These are phyloP conservation scores for Quercus mongolica DNA, from an alignment of 306 rosid species.

Conservation along the genomic window DNA sequence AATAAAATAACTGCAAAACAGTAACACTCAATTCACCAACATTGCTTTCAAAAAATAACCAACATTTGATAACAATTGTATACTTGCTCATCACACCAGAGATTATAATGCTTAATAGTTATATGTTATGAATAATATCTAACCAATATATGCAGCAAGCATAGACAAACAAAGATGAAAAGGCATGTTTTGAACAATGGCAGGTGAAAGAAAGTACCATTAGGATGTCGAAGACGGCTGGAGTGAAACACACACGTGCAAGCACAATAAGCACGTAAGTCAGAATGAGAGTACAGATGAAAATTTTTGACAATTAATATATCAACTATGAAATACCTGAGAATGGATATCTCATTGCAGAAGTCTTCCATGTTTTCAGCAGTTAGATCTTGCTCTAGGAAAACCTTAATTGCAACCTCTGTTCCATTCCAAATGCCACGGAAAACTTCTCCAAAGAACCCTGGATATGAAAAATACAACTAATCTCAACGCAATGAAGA, in stretches of 20 bases:
- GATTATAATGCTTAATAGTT: not conserved
- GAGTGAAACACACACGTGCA: conserved; percentile 25
- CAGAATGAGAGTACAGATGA: conserved; percentile 30
- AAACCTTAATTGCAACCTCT: conserved; percentile 94
- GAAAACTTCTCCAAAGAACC: conserved; percentile 98
- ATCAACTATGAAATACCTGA: conserved; percentile 52
- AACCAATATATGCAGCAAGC: conserved; percentile 17
- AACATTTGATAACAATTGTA: conserved; percentile 5
- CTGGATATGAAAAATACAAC: conserved; percentile 39
- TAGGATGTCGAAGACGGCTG: conserved; percentile 99
- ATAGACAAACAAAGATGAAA: conserved; percentile 8
- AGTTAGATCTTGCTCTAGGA: conserved; percentile 93
- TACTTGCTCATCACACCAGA: conserved; percentile 7
- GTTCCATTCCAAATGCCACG: conserved; percentile 98
- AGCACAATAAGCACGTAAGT: conserved; percentile 18
- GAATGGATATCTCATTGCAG: conserved; percentile 95
- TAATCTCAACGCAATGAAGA: not conserved
- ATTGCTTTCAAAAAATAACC: too few relatives aligned
- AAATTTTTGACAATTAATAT: conserved; percentile 10
- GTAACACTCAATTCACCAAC: conserved; percentile 19
- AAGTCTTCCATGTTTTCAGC: conserved; percentile 97
- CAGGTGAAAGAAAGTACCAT: conserved; percentile 59
- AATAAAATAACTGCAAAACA: conserved; percentile 88
- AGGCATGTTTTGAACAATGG: conserved; percentile 17
- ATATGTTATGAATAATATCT: not conserved